These are phyloP conservation scores for Aspergillus campestris DNA, from an alignment of 495 filamentous ascomycete genomes.

Conservation along the genomic window DNA sequence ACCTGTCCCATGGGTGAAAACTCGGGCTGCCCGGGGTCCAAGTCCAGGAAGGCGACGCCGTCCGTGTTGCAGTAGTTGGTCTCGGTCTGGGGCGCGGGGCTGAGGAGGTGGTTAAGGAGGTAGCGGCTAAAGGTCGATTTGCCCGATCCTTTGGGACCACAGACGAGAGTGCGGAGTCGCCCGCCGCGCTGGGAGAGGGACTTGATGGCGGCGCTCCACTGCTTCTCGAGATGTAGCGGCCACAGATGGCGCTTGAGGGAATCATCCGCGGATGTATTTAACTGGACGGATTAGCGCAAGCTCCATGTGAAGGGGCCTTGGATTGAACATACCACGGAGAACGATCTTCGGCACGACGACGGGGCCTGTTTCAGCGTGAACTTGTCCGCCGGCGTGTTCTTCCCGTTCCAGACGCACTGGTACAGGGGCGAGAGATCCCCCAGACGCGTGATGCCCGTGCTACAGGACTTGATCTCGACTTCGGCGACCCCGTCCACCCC, in stretches of 20 bases:
- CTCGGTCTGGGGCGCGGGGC: conserved; percentile 30
- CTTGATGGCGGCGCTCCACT: conserved; percentile 49
- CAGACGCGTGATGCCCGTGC: conserved; percentile 48
- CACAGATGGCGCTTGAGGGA: conserved; percentile 44
- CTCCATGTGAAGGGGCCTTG: neutral
- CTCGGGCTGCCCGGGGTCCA: conserved; percentile 81
- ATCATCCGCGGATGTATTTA: conserved; percentile 41
- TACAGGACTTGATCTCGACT: conserved; percentile 45
- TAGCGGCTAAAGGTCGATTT: conserved; percentile 79
- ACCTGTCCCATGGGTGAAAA: conserved; percentile 69
- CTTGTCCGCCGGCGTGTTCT: conserved; percentile 30
- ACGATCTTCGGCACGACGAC: conserved; percentile 24
- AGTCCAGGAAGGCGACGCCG: conserved; percentile 60
- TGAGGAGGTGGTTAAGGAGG: conserved; percentile 68
- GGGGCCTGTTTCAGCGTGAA: conserved; percentile 22
- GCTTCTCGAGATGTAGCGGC: conserved; percentile 52
- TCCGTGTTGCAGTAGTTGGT: conserved; percentile 26
- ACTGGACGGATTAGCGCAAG: conserved; percentile 17
- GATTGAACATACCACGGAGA: conserved; percentile 32
- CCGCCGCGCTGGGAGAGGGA: conserved; percentile 28
- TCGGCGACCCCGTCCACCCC: conserved; percentile 40
- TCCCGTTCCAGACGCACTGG: conserved; percentile 63
- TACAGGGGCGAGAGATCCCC: conserved; percentile 60
- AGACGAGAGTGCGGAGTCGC: conserved; percentile 47
- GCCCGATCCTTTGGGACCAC: conserved; percentile 74